Conservation (phyloP, 208 protist species). For the Lotmaria passim region DNA sequence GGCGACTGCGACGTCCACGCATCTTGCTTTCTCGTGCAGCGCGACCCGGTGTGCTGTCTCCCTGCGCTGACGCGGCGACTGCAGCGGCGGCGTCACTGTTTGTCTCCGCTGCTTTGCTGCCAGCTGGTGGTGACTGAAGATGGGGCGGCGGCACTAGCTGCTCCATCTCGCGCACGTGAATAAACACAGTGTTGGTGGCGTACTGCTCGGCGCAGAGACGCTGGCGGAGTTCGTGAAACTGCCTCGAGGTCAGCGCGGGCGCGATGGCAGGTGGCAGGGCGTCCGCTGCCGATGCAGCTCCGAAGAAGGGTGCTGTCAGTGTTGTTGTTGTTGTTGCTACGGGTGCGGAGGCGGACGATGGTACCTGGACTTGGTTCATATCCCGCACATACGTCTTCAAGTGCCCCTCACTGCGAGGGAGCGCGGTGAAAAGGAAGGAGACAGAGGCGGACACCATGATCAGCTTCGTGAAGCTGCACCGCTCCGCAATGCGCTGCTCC, state of each 20-base stretch:
- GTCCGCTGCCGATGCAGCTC: background rate
- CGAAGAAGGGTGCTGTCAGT: no score
- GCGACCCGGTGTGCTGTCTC: background rate
- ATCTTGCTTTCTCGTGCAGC: slow-evolving; percentile 5
- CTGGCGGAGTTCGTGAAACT: slow-evolving; percentile 43
- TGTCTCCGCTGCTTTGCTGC: background rate
- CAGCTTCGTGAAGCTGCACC: slow-evolving; percentile 82
- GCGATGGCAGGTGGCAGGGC: background rate
- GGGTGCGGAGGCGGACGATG: background rate
- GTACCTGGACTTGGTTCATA: slow-evolving; percentile 49
- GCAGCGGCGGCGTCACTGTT: slow-evolving; percentile 2
- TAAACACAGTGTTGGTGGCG: slow-evolving; percentile 68
- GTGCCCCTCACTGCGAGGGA: slow-evolving; percentile 44
- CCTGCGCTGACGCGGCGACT: background rate
- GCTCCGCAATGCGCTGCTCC: slow-evolving; percentile 65
- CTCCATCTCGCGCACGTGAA: slow-evolving; percentile 87
- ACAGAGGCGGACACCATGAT: slow-evolving; percentile 84
- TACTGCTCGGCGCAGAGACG: slow-evolving; percentile 74
- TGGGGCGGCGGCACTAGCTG: slow-evolving; percentile 73
- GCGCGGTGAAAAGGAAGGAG: slow-evolving; percentile 65
- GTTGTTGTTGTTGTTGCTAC: no score
- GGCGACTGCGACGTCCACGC: slow-evolving; percentile 22
- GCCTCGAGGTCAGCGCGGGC: slow-evolving; percentile 19
- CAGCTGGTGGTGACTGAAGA: slow-evolving; percentile 32
- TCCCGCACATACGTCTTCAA: slow-evolving; percentile 66